Base-by-base conservation (phyloP, 225 moss, liverwort and hornwort genomes). In the Marchantia paleacea region DNA sequence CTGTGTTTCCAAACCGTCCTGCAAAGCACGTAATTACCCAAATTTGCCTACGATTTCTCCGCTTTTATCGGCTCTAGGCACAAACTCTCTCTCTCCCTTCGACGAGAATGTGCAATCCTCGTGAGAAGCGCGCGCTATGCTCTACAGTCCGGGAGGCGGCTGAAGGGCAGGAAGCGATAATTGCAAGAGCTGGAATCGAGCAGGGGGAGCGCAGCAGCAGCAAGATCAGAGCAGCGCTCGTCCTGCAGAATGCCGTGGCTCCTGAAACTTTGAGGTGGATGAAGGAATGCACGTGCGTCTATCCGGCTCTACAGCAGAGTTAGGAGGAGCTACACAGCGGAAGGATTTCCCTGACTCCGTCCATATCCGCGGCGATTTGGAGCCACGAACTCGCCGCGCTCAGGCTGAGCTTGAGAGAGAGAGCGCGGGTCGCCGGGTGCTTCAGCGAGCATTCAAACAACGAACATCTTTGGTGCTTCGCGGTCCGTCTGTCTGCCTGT, bases 261-360 rank as follows among this genome's bases (percentile, higher is more conserved):
- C 53, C 55, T 60, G 75, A 60, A 52, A 18, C 8, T 75, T 58
- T 18, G 55, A 75, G 73, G 25, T 75, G 55, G 26, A 57, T 55
- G 30, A 10, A 58, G n/a, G 3, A 31, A 60, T 62, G 31, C 76
- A 76, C 62, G 62, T 76, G 76, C 28, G 10, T 61, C 60, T 76
- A 76, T 76, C 76, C 76, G 60, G 12, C 52, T 76, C 76, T 58
- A 75, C 52, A 52, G 52, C 53, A 24, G 9, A 25, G 54, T 73
- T 28, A 54, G 25, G 65, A 65, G 24, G 39, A 24, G 20, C 25
- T 3, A 11, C 73, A 14, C 68, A 68, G 68, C 29, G 6, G 3
- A 31, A 6, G 15, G 30, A 13, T 9, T 68, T 68, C 39, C 39
- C 3, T 39, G 39, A 39, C 39, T 68, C 68, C 68, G 68, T 68